Base-by-base conservation (phyloP, 176 grass and related monocot genomes). In the Paspalum notatum region DNA sequence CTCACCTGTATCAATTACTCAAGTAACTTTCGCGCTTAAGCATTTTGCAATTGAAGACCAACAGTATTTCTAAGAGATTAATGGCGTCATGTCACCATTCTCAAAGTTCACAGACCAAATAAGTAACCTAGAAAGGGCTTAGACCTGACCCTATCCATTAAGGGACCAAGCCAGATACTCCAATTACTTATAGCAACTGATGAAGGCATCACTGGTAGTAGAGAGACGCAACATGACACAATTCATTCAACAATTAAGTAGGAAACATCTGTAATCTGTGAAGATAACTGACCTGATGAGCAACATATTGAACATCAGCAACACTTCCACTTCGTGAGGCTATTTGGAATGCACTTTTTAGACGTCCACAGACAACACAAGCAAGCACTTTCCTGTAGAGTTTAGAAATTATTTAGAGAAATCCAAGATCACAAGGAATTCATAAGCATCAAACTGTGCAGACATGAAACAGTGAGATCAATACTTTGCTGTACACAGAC, bases 301-400 rank as follows among this genome's bases (percentile, higher is more conserved):
- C 90, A 81, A 98, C 95, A 87, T 98, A 98, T 77, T 98, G 92
- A 84, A 98, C 92, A 84, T 98, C 95, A 49, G 95, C 95, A 65
- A 98, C 84, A 79, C 88, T 98, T 87, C 95, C 95, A 85, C 92
- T 98, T 79, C 90, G 84, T 47, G 95, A 93, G 74, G 95, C 95
- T 91, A 95, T 89, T 68, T 95, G 95, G 65, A 98, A 98, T 47
- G 95, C 95, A 89, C 86, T 91, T 89, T 98, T 98, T 75, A 98
- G 86, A 84, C 92, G 90, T 17, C 90, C 92, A 59, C 92, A 98
- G 15, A 98, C 89, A 61, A 95, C 90, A 20, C 90, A 94, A 4
- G 95, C 95, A 84, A 98, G 90, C 67, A 98, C 95, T 95, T 95
- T 98, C 90, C 95, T 98, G 68, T 46, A 90, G 52, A 90, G 49